Evolutionary conservation across 768 basidiomycete species (phyloP).

Genomic region (Phlebiopsis gigantea): DNA sequence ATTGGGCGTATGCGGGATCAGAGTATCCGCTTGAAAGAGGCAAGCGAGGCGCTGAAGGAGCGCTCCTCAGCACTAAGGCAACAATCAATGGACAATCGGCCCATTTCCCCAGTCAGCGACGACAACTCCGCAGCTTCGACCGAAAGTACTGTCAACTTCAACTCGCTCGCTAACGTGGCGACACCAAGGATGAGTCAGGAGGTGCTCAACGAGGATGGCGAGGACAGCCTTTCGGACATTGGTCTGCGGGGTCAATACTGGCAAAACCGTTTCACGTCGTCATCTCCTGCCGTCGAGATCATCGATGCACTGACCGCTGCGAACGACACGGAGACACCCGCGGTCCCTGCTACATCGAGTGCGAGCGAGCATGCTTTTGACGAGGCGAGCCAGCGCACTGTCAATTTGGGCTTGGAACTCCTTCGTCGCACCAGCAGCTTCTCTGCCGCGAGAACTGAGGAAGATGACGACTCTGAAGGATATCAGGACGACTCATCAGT

Average conservation of each 20-base stretch:
- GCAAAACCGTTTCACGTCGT: background rate
- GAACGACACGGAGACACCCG: no score
- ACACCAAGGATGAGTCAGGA: no score
- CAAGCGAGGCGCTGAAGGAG: background rate
- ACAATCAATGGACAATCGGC: background rate
- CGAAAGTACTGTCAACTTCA: no score
- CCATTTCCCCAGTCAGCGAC: background rate
- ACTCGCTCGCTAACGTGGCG: no score
- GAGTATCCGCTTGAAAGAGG: background rate
- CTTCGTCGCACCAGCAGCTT: conserved; percentile 3
- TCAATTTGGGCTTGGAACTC: conserved; percentile 8
- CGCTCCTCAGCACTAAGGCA: background rate
- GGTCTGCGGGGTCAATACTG: background rate
- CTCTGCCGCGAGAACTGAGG: background rate
- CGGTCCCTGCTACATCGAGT: no score
- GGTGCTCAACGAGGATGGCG: background rate
- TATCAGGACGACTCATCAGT: conserved; percentile 1
- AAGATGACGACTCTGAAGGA: background rate
- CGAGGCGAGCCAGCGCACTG: conserved; percentile 8
- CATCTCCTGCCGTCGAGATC: background rate
- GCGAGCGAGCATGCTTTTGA: conserved; percentile 5
- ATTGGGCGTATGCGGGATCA: background rate
- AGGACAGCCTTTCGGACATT: background rate
- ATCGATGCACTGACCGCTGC: no score
- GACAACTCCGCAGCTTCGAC: background rate